A percentile compares a stretch with the other conserved stretches of the same genome.
Evolutionary conservation across 805 yeast genomes (phyloP).

Genomic region (Sugiyamaella floridensis): DNA sequence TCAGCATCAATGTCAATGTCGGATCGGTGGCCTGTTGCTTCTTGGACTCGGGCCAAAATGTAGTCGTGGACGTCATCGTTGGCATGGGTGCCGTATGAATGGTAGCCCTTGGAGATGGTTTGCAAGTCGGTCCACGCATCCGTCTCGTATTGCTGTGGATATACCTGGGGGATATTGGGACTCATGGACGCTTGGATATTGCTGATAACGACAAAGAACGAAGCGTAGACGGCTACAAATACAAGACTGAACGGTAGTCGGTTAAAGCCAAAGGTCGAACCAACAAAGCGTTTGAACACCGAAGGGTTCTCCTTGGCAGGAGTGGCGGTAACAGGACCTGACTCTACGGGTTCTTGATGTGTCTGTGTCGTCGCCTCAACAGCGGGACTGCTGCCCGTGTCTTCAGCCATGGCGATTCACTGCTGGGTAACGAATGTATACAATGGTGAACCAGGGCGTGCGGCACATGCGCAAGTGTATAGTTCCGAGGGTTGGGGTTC

Average conservation of each 20-base stretch:
- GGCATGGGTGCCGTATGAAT: constrained; percentile 72
- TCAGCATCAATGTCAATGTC: constrained; percentile 36
- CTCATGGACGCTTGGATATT: constrained; percentile 4
- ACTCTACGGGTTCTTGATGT: not conserved
- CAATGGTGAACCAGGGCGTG: too few relatives aligned
- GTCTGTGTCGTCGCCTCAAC: not conserved
- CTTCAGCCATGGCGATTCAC: not conserved
- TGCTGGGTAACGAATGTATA: too few relatives aligned
- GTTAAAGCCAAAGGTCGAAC: constrained; percentile 20
- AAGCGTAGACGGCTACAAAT: constrained; percentile 12
- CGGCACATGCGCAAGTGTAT: too few relatives aligned
- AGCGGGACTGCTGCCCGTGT: not conserved
- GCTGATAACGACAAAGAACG: constrained; percentile 3
- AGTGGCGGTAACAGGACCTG: not conserved
- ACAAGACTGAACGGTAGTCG: constrained; percentile 19
- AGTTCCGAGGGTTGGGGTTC: too few relatives aligned
- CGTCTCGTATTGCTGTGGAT: constrained; percentile 8
- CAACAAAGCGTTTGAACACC: constrained; percentile 5
- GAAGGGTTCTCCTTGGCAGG: not conserved
- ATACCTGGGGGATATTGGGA: constrained; percentile 5
- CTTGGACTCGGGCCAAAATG: constrained; percentile 39
- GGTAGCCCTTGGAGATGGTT: constrained; percentile 55
- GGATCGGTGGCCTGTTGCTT: constrained; percentile 27
- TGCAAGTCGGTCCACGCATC: constrained; percentile 69
- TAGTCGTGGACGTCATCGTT: constrained; percentile 74